phyloP scores from a whole-genome alignment of 345 rosid genomes.

The Rhizophora mangle region DNA sequence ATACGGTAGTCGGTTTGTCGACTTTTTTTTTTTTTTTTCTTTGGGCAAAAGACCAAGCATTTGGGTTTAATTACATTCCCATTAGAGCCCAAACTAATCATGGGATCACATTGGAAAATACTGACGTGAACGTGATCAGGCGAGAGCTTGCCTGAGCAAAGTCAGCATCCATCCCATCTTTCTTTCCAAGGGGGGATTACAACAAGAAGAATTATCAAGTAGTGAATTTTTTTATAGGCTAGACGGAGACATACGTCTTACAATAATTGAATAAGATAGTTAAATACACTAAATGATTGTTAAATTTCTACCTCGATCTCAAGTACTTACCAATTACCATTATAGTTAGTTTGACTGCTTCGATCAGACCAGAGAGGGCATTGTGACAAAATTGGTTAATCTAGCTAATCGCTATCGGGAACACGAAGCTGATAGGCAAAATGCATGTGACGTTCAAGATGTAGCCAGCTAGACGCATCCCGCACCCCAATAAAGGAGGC shows the following conservation, averaged over 20 bases:
- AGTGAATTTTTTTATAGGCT: too few species aligned
- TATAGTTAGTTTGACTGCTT: not conserved
- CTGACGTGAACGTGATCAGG: constrained; percentile 1
- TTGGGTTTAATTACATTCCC: not conserved
- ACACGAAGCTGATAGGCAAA: not conserved
- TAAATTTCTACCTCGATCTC: too few species aligned
- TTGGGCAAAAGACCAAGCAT: too few species aligned
- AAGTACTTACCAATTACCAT: too few species aligned
- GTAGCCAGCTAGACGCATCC: constrained; percentile 5
- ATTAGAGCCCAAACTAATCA: not conserved
- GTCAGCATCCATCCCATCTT: too few species aligned
- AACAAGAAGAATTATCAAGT: too few species aligned
- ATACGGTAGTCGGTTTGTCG: not conserved
- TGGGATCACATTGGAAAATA: not conserved
- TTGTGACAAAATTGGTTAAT: not conserved
- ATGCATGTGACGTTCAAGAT: constrained; percentile 6
- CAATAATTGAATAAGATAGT: too few species aligned
- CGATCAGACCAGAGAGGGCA: not conserved
- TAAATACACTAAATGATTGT: too few species aligned
- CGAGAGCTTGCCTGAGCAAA: not conserved
- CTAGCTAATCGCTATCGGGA: not conserved
- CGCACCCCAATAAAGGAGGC: not conserved
- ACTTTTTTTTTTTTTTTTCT: too few species aligned
- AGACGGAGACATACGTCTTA: too few species aligned
- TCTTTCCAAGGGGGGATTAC: too few species aligned